phyloP scores from a whole-genome alignment of 768 basidiomycete genomes.

The Leccinum incarnatum region DNA sequence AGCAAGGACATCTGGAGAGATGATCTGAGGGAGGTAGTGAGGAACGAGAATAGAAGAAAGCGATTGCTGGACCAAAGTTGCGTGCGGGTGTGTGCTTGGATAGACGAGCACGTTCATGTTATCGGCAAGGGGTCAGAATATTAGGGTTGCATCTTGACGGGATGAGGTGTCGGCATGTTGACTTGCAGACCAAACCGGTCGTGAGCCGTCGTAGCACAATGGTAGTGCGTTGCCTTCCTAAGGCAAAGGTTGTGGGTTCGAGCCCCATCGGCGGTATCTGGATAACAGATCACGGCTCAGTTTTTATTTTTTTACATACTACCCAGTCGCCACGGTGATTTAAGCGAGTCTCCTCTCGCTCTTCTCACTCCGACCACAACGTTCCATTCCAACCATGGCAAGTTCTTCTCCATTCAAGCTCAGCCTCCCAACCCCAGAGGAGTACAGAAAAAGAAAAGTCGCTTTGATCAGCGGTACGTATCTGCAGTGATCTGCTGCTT shows the following conservation, averaged over 20 bases:
- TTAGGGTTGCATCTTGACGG: background rate
- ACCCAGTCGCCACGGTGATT: too few species aligned
- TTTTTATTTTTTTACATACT: constrained; percentile 3
- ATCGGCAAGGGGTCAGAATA: background rate
- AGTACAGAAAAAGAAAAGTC: constrained; percentile 88
- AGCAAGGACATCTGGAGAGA: constrained; percentile 54
- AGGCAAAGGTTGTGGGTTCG: constrained; percentile 40
- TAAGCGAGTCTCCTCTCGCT: background rate
- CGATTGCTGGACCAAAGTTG: constrained; percentile 40
- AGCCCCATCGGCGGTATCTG: constrained; percentile 37
- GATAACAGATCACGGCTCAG: constrained; percentile 24
- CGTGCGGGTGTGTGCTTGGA: constrained; percentile 57
- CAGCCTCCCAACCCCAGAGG: constrained; percentile 67
- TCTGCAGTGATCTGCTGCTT: background rate
- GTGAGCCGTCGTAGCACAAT: constrained; percentile 38
- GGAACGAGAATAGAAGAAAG: constrained; percentile 62
- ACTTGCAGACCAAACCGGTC: fast-evolving
- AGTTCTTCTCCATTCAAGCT: constrained; percentile 39
- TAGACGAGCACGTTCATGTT: constrained; percentile 77
- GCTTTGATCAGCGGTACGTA: constrained; percentile 83
- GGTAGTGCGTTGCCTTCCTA: constrained; percentile 40
- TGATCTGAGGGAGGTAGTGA: constrained; percentile 74
- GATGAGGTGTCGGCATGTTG: background rate
- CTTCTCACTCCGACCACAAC: background rate
- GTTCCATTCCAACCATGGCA: constrained; percentile 15